Evolutionary conservation across 2,329 filamentous ascomycete species (phyloP).

Genomic region (Cercospora zeae-maydis): DNA sequence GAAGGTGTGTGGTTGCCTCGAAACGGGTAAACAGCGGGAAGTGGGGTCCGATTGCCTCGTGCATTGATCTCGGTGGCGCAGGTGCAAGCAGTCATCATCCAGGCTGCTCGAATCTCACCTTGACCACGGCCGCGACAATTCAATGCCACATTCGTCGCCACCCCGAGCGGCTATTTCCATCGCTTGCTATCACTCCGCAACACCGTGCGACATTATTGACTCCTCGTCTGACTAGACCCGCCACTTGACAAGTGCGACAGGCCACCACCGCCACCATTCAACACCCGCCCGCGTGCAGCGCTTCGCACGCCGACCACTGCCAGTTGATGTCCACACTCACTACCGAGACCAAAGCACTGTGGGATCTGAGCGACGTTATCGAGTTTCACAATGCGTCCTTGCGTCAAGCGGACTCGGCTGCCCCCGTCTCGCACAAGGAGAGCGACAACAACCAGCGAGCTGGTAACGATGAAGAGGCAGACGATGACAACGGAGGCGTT

Average conservation of each 20-base stretch:
- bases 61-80: slow-evolving; percentile 2
- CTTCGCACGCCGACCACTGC: slow-evolving; percentile 13
- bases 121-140: neutral
- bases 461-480: neutral
- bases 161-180: neutral
- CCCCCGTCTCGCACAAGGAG: neutral
- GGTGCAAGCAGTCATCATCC: slow-evolving; percentile 3
- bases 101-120: slow-evolving; percentile 2
- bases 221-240: neutral
- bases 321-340: slow-evolving; percentile 33
- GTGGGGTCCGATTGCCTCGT: neutral
- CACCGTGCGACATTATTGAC: neutral
- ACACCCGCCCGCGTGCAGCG: slow-evolving; percentile 15
- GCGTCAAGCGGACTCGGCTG: slow-evolving; percentile 9
- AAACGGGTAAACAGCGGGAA: slow-evolving; percentile 1
- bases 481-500: slow-evolving; percentile 14
- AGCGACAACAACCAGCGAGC: neutral
- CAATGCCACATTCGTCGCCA: slow-evolving; percentile 4
- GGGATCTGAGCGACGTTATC: slow-evolving; percentile 48
- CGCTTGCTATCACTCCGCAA: neutral
- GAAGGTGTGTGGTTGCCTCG: slow-evolving; percentile 5
- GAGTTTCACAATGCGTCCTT: slow-evolving; percentile 38
- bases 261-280: slow-evolving; percentile 4
- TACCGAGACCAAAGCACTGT: slow-evolving; percentile 37
- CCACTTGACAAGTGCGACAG: slow-evolving; percentile 1